Evolutionary conservation across 140 eudicot genomes (phyloP), one percentile per base, ranked within the genome.

Genomic region (Cichorium intybus): DNA sequence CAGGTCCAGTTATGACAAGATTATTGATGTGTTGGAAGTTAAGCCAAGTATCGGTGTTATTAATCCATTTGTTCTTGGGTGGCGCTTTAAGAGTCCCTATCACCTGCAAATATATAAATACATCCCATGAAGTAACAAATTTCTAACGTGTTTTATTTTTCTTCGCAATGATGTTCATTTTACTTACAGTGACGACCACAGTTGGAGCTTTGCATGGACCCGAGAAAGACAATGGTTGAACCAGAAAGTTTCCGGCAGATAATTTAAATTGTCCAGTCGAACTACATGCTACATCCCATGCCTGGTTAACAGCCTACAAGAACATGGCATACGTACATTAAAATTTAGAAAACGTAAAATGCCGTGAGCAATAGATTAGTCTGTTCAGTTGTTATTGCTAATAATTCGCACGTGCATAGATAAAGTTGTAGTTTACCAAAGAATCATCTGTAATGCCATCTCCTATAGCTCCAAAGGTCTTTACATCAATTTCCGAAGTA

Each of bases 181-280:
- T 57, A 58, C 75, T 70, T 35, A 58, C 75, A 59, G 46, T 47
- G 39, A 70, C 68, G 34, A 57, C 41, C 20, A 70, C 20, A 17
- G 18, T 33, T n/a, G n/a, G n/a, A n/a, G n/a, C n/a, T n/a, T n/a
- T 49, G 69, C 76, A 70, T 60, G 76, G 69, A 23, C 76, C 69
- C 6, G 21, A 3, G 23, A 70, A 70, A 11, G 11, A 47, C 53
- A 24, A 0, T 4, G 76, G 54, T 41, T 60, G 61, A n/a, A 49
- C 50, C 6, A 22, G 7, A 48, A 33, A 34, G 43, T 49, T 28
- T 20, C 58, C 66, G 0, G 12, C 7, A 20, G 69, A 22, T 24
- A 70, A 60, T 31, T 4, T 60, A n/a, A n/a, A n/a, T n/a, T n/a
- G n/a, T n/a, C n/a, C n/a, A n/a, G n/a, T n/a, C n/a, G n/a, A n/a